Evolutionary conservation across 2,329 filamentous ascomycete species (phyloP).

Genomic region (Bretziella fagacearum): DNA sequence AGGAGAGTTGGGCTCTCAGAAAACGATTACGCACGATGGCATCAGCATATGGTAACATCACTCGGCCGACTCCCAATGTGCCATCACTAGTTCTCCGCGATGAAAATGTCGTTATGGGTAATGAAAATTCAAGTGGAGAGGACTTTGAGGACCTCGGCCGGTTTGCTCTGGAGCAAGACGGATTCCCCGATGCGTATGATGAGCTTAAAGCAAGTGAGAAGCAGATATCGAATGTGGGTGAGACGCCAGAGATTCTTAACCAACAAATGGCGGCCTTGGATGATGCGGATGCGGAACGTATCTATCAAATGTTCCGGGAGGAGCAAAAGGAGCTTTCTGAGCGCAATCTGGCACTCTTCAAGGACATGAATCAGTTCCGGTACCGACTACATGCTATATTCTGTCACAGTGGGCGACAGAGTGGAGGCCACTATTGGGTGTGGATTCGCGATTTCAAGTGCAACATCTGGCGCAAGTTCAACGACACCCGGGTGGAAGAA

Average conservation of each 20-base stretch:
- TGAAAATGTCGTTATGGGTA: neutral
- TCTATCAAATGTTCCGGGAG: slow-evolving; percentile 20
- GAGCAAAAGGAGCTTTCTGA: slow-evolving; percentile 23
- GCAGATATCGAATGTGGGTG: neutral
- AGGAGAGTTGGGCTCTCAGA: slow-evolving; percentile 52
- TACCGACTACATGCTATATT: slow-evolving; percentile 87
- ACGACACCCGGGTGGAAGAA: slow-evolving; percentile 62
- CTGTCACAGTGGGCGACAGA: slow-evolving; percentile 61
- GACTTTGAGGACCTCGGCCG: neutral
- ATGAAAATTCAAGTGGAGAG: neutral
- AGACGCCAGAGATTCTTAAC: neutral
- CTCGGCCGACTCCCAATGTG: neutral
- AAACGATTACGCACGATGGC: slow-evolving; percentile 9
- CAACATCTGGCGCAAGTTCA: slow-evolving; percentile 81
- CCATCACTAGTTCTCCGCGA: slow-evolving; percentile 5
- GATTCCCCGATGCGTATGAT: neutral
- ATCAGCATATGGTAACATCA: slow-evolving; percentile 8
- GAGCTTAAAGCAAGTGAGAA: neutral
- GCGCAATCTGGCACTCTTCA: slow-evolving; percentile 36
- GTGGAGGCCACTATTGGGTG: slow-evolving; percentile 86
- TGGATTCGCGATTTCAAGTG: slow-evolving; percentile 77
- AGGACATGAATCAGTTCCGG: slow-evolving; percentile 43
- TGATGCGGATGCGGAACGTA: neutral
- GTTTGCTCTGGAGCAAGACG: slow-evolving; percentile 10
- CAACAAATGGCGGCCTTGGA: neutral